A percentile compares a stretch with the other conserved stretches of the same genome.
phyloP scores from a whole-genome alignment of 169 alveolate genomes.

The Plasmodium knowlesi region DNA sequence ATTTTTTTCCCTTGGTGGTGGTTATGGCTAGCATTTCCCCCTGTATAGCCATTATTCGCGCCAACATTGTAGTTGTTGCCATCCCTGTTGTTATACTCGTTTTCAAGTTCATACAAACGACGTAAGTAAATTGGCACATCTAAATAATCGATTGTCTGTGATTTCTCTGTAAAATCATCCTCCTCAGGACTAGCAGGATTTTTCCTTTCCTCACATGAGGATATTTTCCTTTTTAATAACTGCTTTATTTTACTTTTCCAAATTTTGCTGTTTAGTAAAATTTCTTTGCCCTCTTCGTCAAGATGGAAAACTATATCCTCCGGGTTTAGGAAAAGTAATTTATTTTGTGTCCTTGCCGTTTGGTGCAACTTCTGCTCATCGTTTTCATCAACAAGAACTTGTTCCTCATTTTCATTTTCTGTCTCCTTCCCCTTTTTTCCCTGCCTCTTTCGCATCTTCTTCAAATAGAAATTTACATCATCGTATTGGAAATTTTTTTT shows the following conservation, averaged over 20 bases:
- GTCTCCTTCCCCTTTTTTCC: neutral
- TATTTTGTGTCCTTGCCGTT: neutral
- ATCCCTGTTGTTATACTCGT: neutral
- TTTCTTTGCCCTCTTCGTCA: slow-evolving; percentile 27
- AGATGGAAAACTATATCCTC: slow-evolving; percentile 25
- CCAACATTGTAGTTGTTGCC: neutral
- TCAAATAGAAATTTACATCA: slow-evolving; percentile 60
- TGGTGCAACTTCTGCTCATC: neutral
- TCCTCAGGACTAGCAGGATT: neutral
- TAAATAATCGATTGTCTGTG: neutral
- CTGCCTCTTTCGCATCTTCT: slow-evolving; percentile 27
- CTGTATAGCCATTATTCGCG: neutral
- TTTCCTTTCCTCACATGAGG: neutral
- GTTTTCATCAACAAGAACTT: neutral
- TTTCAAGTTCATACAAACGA: slow-evolving; percentile 16
- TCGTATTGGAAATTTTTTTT: slow-evolving; percentile 57
- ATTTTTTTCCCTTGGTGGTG: neutral
- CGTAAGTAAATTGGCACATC: slow-evolving; percentile 29
- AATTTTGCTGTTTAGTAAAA: slow-evolving; percentile 18
- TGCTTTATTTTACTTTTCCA: slow-evolving; percentile 67
- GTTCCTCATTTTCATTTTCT: slow-evolving; percentile 7
- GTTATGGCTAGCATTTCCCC: neutral
- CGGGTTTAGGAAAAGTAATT: neutral
- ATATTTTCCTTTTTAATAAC: slow-evolving; percentile 8
- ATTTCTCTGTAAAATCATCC: slow-evolving; percentile 1